phyloP scores from a whole-genome alignment of 495 filamentous ascomycete genomes.

The Saxophila tyrrhenica region DNA sequence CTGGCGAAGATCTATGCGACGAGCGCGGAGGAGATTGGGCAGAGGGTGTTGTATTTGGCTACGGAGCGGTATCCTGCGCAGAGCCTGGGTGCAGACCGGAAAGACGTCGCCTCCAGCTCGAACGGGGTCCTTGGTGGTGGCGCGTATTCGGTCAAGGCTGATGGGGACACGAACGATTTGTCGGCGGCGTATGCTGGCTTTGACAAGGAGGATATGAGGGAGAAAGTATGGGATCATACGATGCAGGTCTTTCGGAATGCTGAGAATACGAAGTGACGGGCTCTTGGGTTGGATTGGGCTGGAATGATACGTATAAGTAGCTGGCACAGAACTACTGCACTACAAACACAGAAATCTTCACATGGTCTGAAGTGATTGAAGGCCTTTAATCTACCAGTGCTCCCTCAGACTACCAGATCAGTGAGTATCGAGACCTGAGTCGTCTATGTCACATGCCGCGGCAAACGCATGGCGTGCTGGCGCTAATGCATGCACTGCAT shows the following conservation, averaged over 20 bases:
- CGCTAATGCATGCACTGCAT: no score
- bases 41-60: background rate
- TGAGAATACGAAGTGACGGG: background rate
- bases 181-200: background rate
- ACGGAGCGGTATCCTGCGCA: slow-evolving; percentile 1
- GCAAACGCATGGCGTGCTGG: no score
- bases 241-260: background rate
- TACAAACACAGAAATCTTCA: no score
- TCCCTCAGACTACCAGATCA: no score
- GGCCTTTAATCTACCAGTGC: no score
- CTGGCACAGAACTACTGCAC: no score
- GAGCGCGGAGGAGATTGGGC: background rate
- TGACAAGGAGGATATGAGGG: background rate
- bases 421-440: no score
- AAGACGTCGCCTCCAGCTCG: background rate
- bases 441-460: no score
- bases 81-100: background rate
- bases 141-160: background rate
- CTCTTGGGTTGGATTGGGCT: no score
- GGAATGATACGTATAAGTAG: no score
- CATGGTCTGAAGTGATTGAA: no score
- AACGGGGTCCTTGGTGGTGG: slow-evolving; percentile 4
- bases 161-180: slow-evolving; percentile 6
- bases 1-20: background rate
- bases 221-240: slow-evolving; percentile 7